These are phyloP conservation scores for Closterium sp. DNA, from an alignment of 139 green algal species.

Conservation along the genomic window DNA sequence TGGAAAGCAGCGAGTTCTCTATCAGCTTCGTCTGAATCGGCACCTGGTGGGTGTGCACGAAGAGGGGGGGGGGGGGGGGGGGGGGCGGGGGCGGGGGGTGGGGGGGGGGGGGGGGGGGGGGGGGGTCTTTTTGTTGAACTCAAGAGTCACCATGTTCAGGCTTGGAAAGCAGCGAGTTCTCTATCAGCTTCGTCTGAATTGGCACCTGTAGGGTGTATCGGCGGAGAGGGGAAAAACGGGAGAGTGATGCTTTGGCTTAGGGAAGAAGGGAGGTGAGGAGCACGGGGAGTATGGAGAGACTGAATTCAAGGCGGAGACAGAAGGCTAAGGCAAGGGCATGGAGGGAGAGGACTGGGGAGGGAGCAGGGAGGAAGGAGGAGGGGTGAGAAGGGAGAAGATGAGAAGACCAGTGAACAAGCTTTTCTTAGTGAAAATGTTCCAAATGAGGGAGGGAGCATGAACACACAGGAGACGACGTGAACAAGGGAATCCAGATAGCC, in stretches of 20 bases:
- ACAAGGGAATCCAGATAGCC: background rate
- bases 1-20: conserved; percentile 60
- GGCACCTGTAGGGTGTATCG: background rate
- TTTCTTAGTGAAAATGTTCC: no score
- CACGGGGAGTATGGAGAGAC: no score
- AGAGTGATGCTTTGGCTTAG: background rate
- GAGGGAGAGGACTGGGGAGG: background rate
- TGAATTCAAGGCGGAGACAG: no score
- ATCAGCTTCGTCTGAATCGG: conserved; percentile 88
- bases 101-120: background rate
- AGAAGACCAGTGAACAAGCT: no score
- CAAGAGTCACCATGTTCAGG: no score
- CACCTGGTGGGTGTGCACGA: conserved; percentile 27
- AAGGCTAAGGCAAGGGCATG: no score
- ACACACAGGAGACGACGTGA: no score
- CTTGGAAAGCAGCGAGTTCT: background rate
- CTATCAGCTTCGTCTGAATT: background rate
- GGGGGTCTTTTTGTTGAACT: background rate
- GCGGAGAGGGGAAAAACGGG: background rate
- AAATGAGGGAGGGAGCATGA: no score
- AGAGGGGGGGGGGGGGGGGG: background rate
- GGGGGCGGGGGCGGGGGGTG: background rate
- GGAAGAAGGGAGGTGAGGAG: no score
- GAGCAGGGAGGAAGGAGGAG: background rate
- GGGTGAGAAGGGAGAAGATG: no score